Conservation (phyloP, 2,329 filamentous ascomycete species). For the Ilyonectria destructans region DNA sequence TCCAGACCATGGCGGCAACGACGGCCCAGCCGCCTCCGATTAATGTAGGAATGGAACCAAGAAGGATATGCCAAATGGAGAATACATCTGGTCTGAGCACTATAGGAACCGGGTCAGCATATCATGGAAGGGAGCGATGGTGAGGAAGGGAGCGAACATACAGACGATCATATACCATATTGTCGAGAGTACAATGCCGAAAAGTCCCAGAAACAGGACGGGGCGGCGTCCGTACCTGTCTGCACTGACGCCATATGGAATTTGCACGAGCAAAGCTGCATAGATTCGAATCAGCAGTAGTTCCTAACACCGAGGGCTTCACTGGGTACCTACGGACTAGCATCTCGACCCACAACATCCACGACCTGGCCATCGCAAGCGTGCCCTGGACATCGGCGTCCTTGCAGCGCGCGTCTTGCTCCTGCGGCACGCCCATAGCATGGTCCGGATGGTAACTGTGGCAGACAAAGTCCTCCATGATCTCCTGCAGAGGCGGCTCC, state of each 20-base stretch:
- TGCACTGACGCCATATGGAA: slow-evolving; percentile 64
- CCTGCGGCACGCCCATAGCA: slow-evolving; percentile 46
- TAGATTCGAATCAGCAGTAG: not conserved
- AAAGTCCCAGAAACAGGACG: slow-evolving; percentile 57
- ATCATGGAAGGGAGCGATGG: slow-evolving; percentile 20
- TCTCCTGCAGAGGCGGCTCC: slow-evolving; percentile 62
- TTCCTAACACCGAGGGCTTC: not conserved
- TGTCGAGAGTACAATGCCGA: slow-evolving; percentile 50
- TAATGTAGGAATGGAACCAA: slow-evolving; percentile 53
- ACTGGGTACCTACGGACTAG: slow-evolving; percentile 58
- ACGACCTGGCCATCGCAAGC: slow-evolving; percentile 68
- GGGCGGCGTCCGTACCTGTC: slow-evolving; percentile 63
- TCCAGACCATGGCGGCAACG: slow-evolving; percentile 62
- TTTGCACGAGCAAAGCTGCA: slow-evolving; percentile 58
- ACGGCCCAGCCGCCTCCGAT: slow-evolving; percentile 61
- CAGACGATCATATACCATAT: slow-evolving; percentile 52
- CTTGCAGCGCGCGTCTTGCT: slow-evolving; percentile 66
- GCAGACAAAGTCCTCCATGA: slow-evolving; percentile 71
- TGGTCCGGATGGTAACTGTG: slow-evolving; percentile 62
- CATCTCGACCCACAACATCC: slow-evolving; percentile 61
- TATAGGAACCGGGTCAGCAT: slow-evolving; percentile 31
- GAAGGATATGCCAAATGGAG: slow-evolving; percentile 58
- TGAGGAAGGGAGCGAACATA: slow-evolving; percentile 40
- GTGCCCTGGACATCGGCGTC: slow-evolving; percentile 63
- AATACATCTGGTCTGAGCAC: slow-evolving; percentile 57